Percentiles rank a stretch among this genome's conserved stretches.
phyloP scores from a whole-genome alignment of 805 yeast genomes.

The Sugiyamaella valdiviana region DNA sequence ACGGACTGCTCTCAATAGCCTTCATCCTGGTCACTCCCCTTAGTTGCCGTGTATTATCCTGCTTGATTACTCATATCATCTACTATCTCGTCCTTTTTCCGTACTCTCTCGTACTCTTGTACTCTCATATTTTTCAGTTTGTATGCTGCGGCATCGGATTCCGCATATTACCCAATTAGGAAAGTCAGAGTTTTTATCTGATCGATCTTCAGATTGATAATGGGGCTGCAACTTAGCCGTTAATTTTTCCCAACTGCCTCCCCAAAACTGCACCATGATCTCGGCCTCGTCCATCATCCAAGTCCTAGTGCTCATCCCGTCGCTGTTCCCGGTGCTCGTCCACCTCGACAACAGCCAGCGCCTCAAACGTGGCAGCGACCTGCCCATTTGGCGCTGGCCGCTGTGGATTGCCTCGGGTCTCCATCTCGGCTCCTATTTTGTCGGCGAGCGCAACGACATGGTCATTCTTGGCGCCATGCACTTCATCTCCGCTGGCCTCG shows the following conservation, averaged over 20 bases:
- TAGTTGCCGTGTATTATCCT: too few relatives aligned
- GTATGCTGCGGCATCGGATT: too few relatives aligned
- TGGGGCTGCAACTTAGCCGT: background rate
- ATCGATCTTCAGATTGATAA: background rate
- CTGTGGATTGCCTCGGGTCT: slow-evolving; percentile 9
- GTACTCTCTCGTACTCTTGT: too few relatives aligned
- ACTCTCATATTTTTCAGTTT: too few relatives aligned
- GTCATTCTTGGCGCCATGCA: slow-evolving; percentile 7
- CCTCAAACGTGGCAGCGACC: background rate
- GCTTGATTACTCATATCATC: too few relatives aligned
- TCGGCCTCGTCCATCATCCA: slow-evolving; percentile 1
- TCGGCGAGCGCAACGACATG: slow-evolving; percentile 5
- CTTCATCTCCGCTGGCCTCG: slow-evolving; percentile 6
- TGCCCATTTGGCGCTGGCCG: slow-evolving; percentile 12
- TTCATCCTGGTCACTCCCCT: too few relatives aligned
- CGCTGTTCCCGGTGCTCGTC: slow-evolving; percentile 13
- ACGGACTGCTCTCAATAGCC: too few relatives aligned
- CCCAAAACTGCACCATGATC: background rate
- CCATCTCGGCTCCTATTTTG: slow-evolving; percentile 8
- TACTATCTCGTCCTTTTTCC: too few relatives aligned
- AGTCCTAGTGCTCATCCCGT: slow-evolving; percentile 6
- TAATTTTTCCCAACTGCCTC: background rate
- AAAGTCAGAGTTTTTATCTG: background rate
- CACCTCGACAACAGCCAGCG: slow-evolving; percentile 11
- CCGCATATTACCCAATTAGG: slow-evolving; percentile 3